These are phyloP conservation scores for Gillenia trifoliata DNA, from an alignment of 306 rosid species.

Conservation along the genomic window DNA sequence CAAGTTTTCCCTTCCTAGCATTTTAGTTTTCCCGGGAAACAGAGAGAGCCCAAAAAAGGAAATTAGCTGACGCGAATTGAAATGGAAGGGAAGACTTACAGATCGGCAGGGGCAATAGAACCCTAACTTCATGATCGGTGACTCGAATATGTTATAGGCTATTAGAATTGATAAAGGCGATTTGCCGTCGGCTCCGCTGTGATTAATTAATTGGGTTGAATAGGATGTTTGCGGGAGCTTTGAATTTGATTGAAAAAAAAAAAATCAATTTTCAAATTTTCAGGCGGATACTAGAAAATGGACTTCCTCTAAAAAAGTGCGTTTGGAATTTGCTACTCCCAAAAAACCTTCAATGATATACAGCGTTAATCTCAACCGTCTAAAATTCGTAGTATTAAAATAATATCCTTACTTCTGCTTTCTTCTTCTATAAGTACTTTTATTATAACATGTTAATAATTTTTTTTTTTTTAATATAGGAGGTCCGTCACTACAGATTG, in stretches of 20 bases:
- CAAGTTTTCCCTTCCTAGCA: not conserved
- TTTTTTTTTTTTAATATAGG: no score
- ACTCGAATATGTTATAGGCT: not conserved
- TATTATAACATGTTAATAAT: no score
- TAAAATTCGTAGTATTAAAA: no score
- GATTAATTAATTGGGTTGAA: not conserved
- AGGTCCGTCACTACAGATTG: no score
- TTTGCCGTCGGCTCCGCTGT: no score
- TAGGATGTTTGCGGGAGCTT: not conserved
- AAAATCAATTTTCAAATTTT: not conserved
- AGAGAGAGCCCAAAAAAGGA: not conserved
- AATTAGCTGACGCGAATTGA: not conserved
- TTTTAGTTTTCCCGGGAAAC: not conserved
- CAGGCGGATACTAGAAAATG: not conserved
- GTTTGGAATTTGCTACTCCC: no score
- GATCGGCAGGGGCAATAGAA: slow-evolving; percentile 25
- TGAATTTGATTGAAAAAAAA: not conserved
- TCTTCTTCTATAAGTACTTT: not conserved
- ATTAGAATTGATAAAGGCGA: not conserved
- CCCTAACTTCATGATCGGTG: slow-evolving; percentile 45
- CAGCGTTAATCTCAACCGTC: no score
- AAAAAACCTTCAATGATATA: no score
- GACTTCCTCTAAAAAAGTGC: no score
- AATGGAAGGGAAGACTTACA: slow-evolving; percentile 33
- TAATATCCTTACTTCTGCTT: no score